Conservation (phyloP, 164 flowering plant genomes). For the Sextonia rubra region DNA sequence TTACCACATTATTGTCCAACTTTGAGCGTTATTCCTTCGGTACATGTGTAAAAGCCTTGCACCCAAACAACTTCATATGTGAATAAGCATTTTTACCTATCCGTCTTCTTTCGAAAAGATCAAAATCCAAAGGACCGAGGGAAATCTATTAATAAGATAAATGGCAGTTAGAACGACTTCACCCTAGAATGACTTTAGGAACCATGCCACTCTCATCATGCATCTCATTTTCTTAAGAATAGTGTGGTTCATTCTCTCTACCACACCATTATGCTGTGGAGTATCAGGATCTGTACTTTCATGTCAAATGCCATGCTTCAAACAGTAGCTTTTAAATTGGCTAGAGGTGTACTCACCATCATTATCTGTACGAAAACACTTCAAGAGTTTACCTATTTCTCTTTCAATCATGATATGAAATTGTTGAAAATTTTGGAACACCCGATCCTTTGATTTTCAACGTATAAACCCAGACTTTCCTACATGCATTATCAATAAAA, state of each 20-base stretch:
- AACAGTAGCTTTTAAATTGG: too few species aligned
- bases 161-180: not conserved
- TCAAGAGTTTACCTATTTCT: too few species aligned
- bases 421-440: too few species aligned
- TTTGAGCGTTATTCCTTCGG: conserved; percentile 10
- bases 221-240: conserved; percentile 12
- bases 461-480: too few species aligned
- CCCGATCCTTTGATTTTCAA: too few species aligned
- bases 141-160: conserved; percentile 12
- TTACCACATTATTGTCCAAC: conserved; percentile 5
- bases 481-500: too few species aligned
- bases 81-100: not conserved
- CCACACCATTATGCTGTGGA: conserved; percentile 20
- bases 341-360: too few species aligned
- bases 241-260: conserved; percentile 16
- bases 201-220: conserved; percentile 2
- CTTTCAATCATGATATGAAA: too few species aligned
- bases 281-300: conserved; percentile 8
- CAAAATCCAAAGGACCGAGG: conserved; percentile 4
- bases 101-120: conserved; percentile 7
- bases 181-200: conserved; percentile 17
- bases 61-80: not conserved
- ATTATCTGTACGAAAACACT: too few species aligned
- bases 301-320: conserved; percentile 9
- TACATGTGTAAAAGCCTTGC: conserved; percentile 10